A percentile compares a stretch with the other conserved stretches of the same genome.
Evolutionary conservation across 257 asterid species (phyloP).

Genomic region (Petunia axillaris): DNA sequence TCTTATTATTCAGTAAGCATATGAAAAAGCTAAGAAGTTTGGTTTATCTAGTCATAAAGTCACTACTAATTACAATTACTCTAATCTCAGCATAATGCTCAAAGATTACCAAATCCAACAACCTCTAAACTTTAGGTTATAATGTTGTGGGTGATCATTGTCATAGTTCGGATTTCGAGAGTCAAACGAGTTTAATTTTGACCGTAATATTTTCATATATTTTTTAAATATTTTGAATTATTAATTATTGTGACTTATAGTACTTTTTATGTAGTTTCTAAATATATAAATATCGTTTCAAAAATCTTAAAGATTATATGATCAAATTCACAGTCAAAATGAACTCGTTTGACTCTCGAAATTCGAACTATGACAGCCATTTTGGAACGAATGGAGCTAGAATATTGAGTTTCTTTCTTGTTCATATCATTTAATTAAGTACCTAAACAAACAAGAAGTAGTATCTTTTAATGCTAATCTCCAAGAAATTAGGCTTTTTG

Average conservation of each 20-base stretch:
- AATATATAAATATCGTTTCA: too few species aligned
- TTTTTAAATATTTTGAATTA: too few species aligned
- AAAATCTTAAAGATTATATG: too few species aligned
- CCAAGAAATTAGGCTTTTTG: conserved; percentile 44
- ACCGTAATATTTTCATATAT: too few species aligned
- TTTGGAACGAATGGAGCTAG: too few species aligned
- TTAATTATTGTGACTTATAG: too few species aligned
- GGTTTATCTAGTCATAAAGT: conserved; percentile 29
- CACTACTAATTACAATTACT: conserved; percentile 9
- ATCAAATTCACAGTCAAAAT: too few species aligned
- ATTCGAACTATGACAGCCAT: too few species aligned
- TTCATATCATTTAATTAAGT: conserved; percentile 13
- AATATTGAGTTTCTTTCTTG: conserved; percentile 11
- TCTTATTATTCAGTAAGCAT: neutral
- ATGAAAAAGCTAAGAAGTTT: neutral
- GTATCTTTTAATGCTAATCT: conserved; percentile 28
- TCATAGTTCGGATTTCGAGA: too few species aligned
- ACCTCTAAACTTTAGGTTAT: neutral
- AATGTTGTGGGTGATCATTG: conserved; percentile 20
- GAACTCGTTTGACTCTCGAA: too few species aligned
- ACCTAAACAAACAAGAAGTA: conserved; percentile 4
- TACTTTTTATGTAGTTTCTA: too few species aligned
- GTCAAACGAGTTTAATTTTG: too few species aligned
- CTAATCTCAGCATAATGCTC: conserved; percentile 20
- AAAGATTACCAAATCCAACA: conserved; percentile 24